phyloP scores from a whole-genome alignment of 106 monocot species.

The Acanthochlamys bracteata region DNA sequence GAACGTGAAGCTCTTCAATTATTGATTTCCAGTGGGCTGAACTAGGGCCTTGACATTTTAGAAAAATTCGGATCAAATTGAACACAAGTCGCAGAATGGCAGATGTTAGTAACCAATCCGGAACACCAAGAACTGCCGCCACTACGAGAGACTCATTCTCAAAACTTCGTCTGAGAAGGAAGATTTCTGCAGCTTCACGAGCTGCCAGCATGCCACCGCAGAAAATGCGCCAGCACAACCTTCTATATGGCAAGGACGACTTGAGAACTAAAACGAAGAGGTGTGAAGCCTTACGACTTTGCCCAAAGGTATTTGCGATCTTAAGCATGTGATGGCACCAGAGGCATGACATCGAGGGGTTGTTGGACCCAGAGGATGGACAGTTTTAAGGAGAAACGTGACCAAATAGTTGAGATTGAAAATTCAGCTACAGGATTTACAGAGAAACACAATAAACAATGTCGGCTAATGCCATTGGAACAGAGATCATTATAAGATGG shows the following conservation, averaged over 20 bases:
- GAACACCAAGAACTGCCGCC: too few relatives aligned
- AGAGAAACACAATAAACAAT: not conserved
- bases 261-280: not conserved
- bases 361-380: not conserved
- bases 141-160: too few relatives aligned
- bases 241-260: not conserved
- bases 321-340: not conserved
- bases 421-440: not conserved
- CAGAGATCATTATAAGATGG: slow-evolving; percentile 7
- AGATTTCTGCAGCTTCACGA: too few relatives aligned
- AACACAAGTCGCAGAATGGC: too few relatives aligned
- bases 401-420: not conserved
- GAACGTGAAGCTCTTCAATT: too few relatives aligned
- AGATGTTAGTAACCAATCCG: too few relatives aligned
- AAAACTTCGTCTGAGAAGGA: too few relatives aligned
- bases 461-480: not conserved
- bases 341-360: not conserved
- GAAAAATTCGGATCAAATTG: too few relatives aligned
- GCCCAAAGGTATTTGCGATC: not conserved
- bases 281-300: not conserved
- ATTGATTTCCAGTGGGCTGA: too few relatives aligned
- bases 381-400: slow-evolving; percentile 4
- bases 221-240: not conserved
- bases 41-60: too few relatives aligned
- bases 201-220: slow-evolving; percentile 11